These are phyloP conservation scores for Bassia scoparia DNA, from an alignment of 148 eudicot genomes.

Conservation along the genomic window DNA sequence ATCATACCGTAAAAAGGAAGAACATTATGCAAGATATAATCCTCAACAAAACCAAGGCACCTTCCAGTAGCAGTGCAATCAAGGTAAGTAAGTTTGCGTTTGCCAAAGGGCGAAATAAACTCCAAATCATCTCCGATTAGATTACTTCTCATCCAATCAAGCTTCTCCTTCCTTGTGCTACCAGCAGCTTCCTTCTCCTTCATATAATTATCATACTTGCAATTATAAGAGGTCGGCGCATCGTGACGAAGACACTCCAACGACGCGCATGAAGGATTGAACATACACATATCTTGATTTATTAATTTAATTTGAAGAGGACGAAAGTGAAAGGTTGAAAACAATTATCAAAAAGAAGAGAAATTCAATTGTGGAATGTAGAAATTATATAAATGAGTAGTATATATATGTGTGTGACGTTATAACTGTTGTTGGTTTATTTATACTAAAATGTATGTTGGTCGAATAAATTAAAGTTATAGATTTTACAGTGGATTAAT, in stretches of 20 bases:
- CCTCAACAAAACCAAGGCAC: slow-evolving; percentile 30
- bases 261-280: not conserved
- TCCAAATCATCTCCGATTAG: slow-evolving; percentile 25
- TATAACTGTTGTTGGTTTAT: too few species aligned
- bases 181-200: not conserved
- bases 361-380: too few species aligned
- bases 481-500: too few species aligned
- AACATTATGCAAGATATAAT: slow-evolving; percentile 31
- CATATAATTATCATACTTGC: not conserved
- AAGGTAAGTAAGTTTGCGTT: slow-evolving; percentile 32
- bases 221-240: not conserved
- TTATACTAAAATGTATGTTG: too few species aligned
- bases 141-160: slow-evolving; percentile 29
- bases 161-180: slow-evolving; percentile 15
- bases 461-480: too few species aligned
- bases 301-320: too few species aligned
- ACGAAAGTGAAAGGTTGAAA: too few species aligned
- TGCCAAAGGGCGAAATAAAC: slow-evolving; percentile 36
- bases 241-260: not conserved
- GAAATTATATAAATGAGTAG: too few species aligned
- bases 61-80: slow-evolving; percentile 38
- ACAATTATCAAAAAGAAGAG: too few species aligned
- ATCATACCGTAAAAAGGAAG: slow-evolving; percentile 47
- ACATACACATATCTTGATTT: slow-evolving; percentile 7
- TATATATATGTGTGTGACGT: too few species aligned